phyloP scores from a whole-genome alignment of 208 protist species.

The Wallacemonas sp. region DNA sequence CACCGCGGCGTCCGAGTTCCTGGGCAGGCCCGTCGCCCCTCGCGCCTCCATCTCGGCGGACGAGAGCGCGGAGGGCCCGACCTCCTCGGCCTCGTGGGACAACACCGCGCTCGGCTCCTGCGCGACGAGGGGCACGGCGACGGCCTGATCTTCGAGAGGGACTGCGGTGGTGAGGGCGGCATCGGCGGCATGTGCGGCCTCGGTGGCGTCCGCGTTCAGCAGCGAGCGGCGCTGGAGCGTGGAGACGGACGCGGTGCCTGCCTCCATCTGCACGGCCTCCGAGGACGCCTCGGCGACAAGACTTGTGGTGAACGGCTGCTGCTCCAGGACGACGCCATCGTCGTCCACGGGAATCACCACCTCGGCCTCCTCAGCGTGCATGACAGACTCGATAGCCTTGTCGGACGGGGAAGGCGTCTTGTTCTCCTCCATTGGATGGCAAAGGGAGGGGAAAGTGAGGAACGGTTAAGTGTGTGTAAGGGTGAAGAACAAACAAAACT shows the following conservation, averaged over 20 bases:
- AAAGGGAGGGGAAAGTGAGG: not conserved
- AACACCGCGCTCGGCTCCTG: not conserved
- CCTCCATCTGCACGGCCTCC: not conserved
- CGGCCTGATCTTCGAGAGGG: not conserved
- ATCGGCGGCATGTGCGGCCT: too few species aligned
- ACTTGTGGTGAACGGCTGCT: not conserved
- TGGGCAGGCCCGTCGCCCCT: not conserved
- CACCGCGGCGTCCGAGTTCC: not conserved
- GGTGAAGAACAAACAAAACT: too few species aligned
- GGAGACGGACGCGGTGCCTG: too few species aligned
- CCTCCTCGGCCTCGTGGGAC: not conserved
- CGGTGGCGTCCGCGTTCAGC: too few species aligned
- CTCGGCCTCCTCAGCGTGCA: not conserved
- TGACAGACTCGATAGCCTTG: not conserved
- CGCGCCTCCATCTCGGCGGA: not conserved
- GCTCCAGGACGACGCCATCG: not conserved
- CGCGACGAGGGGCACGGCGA: not conserved
- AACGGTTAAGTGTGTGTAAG: not conserved
- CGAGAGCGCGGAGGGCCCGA: too few species aligned
- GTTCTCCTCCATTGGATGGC: not conserved
- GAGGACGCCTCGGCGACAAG: not conserved
- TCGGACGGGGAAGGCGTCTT: not conserved
- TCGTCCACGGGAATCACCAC: not conserved
- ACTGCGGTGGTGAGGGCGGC: not conserved
- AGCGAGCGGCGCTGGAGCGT: too few species aligned